Evolutionary conservation across 2,329 filamentous ascomycete species (phyloP).

Genomic region (Corniculantispora saksenae): DNA sequence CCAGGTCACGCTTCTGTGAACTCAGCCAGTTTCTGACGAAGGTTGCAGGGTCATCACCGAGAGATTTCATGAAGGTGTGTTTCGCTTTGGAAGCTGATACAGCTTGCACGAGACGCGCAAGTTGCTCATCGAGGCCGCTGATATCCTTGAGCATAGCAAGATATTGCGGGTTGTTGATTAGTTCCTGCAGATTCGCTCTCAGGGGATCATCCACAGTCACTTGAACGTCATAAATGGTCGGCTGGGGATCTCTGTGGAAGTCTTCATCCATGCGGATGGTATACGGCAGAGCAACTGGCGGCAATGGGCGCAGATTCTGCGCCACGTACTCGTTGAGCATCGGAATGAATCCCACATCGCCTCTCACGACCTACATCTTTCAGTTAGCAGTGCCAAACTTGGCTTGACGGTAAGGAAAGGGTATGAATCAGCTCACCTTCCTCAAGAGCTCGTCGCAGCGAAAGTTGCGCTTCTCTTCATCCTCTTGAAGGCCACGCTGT

Average conservation of each 20-base stretch:
- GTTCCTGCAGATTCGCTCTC: conserved; percentile 62
- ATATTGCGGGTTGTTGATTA: conserved; percentile 70
- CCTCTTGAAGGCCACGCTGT: conserved; percentile 81
- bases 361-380: conserved; percentile 66
- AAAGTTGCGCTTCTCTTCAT: conserved; percentile 91
- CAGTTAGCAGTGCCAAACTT: not conserved
- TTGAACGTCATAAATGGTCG: conserved; percentile 87
- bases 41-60: conserved; percentile 77
- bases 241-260: conserved; percentile 72
- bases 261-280: conserved; percentile 90
- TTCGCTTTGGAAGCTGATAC: conserved; percentile 85
- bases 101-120: conserved; percentile 80
- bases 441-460: conserved; percentile 83
- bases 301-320: conserved; percentile 74
- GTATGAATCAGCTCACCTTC: conserved; percentile 57
- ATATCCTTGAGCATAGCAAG: conserved; percentile 75
- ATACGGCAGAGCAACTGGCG: conserved; percentile 82
- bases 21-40: conserved; percentile 89
- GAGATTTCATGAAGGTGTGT: conserved; percentile 79
- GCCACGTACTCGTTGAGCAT: conserved; percentile 79
- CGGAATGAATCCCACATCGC: conserved; percentile 81
- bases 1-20: conserved; percentile 87
- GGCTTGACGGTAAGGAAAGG: not conserved
- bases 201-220: conserved; percentile 84
- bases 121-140: conserved; percentile 75